A percentile compares a stretch with the other conserved stretches of the same genome.
Evolutionary conservation across 2,329 filamentous ascomycete species (phyloP).

Genomic region (Aureobasidium sp.): DNA sequence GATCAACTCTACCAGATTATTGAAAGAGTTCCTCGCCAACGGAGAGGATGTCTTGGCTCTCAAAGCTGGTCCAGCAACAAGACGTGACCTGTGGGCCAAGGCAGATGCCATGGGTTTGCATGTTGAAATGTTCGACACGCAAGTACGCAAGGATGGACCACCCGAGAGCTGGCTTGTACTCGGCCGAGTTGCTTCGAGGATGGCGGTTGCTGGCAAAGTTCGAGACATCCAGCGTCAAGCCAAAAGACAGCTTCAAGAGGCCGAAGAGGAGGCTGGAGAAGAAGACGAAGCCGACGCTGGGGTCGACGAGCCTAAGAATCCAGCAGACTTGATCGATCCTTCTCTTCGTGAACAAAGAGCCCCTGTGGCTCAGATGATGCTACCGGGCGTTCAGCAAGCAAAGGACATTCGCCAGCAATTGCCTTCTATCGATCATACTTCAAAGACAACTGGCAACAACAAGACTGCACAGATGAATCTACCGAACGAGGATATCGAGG

Average conservation of each 20-base stretch:
- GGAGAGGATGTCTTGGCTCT: conserved; percentile 3
- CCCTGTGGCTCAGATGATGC: conserved; percentile 8
- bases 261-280: not conserved
- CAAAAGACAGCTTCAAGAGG: not conserved
- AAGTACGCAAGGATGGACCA: not conserved
- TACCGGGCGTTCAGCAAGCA: not conserved
- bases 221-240: conserved; percentile 3
- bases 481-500: not conserved
- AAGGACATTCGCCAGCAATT: not conserved
- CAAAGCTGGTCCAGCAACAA: not conserved
- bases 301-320: not conserved
- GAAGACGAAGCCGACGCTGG: not conserved
- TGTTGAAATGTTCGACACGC: conserved; percentile 5
- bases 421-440: not conserved
- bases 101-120: not conserved
- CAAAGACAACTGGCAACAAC: not conserved
- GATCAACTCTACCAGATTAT: conserved; percentile 3
- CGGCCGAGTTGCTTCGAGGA: not conserved
- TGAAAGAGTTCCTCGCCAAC: not conserved
- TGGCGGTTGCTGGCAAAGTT: not conserved
- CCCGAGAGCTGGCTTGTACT: not conserved
- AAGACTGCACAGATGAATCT: not conserved
- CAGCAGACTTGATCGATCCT: not conserved
- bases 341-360: not conserved
- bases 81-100: conserved; percentile 2